Evolutionary conservation across 2,329 filamentous ascomycete genomes (phyloP).

Genomic region (Aphanocladium album): DNA sequence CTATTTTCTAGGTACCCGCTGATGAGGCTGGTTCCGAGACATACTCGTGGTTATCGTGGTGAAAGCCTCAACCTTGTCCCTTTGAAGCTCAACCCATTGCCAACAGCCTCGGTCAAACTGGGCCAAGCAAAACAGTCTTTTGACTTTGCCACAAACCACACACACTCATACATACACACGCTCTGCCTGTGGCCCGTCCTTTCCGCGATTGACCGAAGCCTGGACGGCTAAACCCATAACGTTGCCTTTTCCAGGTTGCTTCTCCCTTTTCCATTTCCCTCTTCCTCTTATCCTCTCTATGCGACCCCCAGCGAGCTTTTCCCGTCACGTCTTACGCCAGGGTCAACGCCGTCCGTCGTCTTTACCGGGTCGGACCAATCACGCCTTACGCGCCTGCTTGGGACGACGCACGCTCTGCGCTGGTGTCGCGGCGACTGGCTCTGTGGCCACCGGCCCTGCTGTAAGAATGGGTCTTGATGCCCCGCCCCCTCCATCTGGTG

Average conservation of each 20-base stretch:
- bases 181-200: too few species aligned
- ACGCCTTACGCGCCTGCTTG: not conserved
- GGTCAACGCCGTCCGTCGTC: not conserved
- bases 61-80: too few species aligned
- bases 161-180: too few species aligned
- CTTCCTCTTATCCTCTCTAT: not conserved
- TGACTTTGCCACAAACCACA: too few species aligned
- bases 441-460: not conserved
- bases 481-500: constrained; percentile 34
- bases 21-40: too few species aligned
- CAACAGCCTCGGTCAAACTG: too few species aligned
- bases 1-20: too few species aligned
- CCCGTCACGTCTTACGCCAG: constrained; percentile 5
- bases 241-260: not conserved
- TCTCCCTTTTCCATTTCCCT: not conserved
- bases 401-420: not conserved
- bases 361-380: constrained; percentile 4
- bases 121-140: too few species aligned
- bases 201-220: not conserved
- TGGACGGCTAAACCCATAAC: not conserved
- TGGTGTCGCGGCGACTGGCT: constrained; percentile 9
- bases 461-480: constrained; percentile 25
- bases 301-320: not conserved
- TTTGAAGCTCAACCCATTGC: too few species aligned
- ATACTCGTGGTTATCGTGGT: too few species aligned